A percentile compares a stretch with the other conserved stretches of the same genome.
Evolutionary conservation across 176 grass and related monocot genomes (phyloP).

Genomic region (Eleusine coracana): DNA sequence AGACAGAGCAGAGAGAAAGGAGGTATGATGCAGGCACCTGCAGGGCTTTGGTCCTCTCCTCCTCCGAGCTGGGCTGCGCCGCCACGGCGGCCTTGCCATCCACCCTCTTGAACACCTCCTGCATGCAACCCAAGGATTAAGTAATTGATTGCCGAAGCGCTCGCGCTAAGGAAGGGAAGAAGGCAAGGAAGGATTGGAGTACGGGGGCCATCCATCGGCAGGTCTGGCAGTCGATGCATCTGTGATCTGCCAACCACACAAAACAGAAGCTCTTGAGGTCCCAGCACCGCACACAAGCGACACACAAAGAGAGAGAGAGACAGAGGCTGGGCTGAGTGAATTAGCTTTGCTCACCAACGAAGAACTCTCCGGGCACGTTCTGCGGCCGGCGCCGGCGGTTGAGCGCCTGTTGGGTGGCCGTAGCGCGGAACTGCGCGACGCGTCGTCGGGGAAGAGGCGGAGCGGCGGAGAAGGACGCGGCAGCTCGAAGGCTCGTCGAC

Average conservation of each 20-base stretch:
- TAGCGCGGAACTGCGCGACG: neutral
- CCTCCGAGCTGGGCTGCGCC: slow-evolving; percentile 55
- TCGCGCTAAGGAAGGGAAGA: neutral
- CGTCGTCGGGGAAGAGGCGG: neutral
- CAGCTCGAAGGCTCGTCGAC: slow-evolving; percentile 22
- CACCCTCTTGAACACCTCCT: slow-evolving; percentile 76
- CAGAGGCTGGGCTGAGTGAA: neutral
- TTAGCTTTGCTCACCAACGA: slow-evolving; percentile 56
- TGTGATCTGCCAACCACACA: slow-evolving; percentile 52
- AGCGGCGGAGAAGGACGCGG: neutral
- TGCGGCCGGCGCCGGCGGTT: slow-evolving; percentile 43
- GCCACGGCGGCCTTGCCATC: slow-evolving; percentile 67
- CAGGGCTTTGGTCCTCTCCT: slow-evolving; percentile 68
- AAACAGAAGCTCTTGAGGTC: neutral
- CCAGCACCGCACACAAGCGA: neutral
- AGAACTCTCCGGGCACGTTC: slow-evolving; percentile 72
- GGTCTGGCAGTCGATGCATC: slow-evolving; percentile 88
- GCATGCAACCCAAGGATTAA: neutral
- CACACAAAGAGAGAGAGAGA: neutral
- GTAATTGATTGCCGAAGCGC: neutral
- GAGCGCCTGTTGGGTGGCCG: neutral
- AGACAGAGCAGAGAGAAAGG: neutral
- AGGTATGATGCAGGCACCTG: slow-evolving; percentile 45
- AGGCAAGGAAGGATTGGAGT: neutral
- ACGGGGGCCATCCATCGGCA: slow-evolving; percentile 98